Conservation (phyloP, 257 asterid genomes). For the Solanum tarijense region DNA sequence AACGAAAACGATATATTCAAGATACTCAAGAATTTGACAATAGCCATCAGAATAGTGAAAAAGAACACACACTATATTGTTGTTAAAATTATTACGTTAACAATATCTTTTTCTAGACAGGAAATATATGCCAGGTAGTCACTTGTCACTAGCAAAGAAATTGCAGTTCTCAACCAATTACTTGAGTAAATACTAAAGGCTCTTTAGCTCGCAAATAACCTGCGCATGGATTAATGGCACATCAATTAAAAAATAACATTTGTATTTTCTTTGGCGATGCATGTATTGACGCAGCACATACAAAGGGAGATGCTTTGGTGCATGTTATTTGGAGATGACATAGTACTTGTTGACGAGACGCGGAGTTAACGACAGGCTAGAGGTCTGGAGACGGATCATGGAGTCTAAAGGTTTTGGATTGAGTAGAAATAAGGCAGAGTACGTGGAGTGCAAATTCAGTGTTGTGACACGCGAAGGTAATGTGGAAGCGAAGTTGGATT, state of each 20-base stretch:
- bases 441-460: not conserved
- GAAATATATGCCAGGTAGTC: not conserved
- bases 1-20: not conserved
- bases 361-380: not conserved
- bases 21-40: conserved; percentile 1
- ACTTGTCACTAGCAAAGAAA: not conserved
- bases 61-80: not conserved
- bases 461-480: not conserved
- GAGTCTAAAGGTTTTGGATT: not conserved
- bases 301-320: not conserved
- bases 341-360: not conserved
- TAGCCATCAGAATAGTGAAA: not conserved
- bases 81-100: not conserved
- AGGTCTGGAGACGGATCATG: not conserved
- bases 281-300: not conserved
- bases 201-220: not conserved
- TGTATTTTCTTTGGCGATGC: not conserved
- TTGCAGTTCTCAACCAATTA: not conserved
- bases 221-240: not conserved
- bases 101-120: not conserved
- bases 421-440: not conserved
- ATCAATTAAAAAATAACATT: not conserved
- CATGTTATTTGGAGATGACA: not conserved
- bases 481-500: not conserved
- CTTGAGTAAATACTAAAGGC: not conserved